Base-by-base conservation (phyloP, 139 green algal genomes). In the Nannochloris sp. region DNA sequence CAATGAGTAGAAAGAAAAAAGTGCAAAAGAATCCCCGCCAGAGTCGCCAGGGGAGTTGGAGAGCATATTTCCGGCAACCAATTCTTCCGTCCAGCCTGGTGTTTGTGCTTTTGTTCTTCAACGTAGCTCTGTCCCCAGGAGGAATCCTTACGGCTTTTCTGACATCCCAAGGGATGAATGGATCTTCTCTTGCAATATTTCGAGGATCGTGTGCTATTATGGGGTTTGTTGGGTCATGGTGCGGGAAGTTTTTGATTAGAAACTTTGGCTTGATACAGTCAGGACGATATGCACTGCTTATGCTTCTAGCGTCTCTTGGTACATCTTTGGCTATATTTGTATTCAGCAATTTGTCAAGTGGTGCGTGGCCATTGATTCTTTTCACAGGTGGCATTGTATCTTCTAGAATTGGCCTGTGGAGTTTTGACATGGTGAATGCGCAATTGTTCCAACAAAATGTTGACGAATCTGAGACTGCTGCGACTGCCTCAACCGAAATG, bases 31-130 rank as follows among this genome's bases (percentile, higher is more conserved):
- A 9, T 40, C 8, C 34, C 34, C 34, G 34, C 5, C 34, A 40
- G 34, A 40, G 34, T 40, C 34, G 34, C 8, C 34, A 62, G 12
- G 62, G 70, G 24, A 49, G 57, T 25, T 78, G 72, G 72, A 53
- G 48, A 48, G 14, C 62, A 10, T 78, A 75, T 34, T 78, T 78
- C 6, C 48, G 34, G 24, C 75, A 82, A 56, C 74, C 74, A 53
- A 75, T 80, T 48, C 54, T 82, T 43, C 68, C 74, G 4, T 70
- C 73, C 34, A 80, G 68, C 27, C 57, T 83, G 36, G 67, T 74
- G 5, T 77, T 69, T 71, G 64, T 83, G 4, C 49, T 82, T 29
- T 62, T 82, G 19, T 82, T 80, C 48, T 80, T 80, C 58, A 82
- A 82, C 43, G 74, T 81, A 19, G 75, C 75, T 23, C 27, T 82